Evolutionary conservation across 73 alveolate genomes (phyloP), one percentile per base, ranked within the genome.

Genomic region (Halteria grandinella): DNA sequence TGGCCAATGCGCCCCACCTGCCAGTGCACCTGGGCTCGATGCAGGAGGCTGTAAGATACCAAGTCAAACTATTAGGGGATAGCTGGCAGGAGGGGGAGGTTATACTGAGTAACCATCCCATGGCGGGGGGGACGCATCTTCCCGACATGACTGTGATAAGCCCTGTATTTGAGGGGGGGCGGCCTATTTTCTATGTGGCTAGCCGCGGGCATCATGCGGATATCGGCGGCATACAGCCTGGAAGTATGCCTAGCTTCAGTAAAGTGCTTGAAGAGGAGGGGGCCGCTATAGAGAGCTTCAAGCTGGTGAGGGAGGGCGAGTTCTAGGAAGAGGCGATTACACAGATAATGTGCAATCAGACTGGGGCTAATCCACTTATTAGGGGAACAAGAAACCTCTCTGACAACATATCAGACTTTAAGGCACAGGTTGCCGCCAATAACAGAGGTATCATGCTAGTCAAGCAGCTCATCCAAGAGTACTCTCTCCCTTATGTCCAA

Each of bases 201-300:
- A 82, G 94, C 12, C 69, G 98, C 36, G 98, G 97, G 3, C 98
- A 93, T 75, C 98, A 93, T 88, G 96, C 98, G 29, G 98, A 93
- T 69, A 86, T 93, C 18, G 98, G 98, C 34, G 98, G 98, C 2
- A 79, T 88, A 17, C 41, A 93, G 33, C 96, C 98, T 40, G 98
- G 98, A 23, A 59, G 91, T 39, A 93, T 93, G 98, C 98, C 98
- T 12, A 90, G 97, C 20, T 91, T 91, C 84, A 77, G 94, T 23
- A 84, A 75, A 27, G 18, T 33, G 43, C 73, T 89, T 0, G 64
- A 32, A 11, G 95, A 88, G 77, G 96, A 89, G 58, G 97, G 97
- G 0, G 89, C 89, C 2, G 86, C 90, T 17, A 77, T 92, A 41
- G 63, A 50, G 51, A 39, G 90, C 0, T 71, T 85, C 50, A 92